phyloP scores from a whole-genome alignment of 805 yeast genomes.

The Clavispora santaluciae region DNA sequence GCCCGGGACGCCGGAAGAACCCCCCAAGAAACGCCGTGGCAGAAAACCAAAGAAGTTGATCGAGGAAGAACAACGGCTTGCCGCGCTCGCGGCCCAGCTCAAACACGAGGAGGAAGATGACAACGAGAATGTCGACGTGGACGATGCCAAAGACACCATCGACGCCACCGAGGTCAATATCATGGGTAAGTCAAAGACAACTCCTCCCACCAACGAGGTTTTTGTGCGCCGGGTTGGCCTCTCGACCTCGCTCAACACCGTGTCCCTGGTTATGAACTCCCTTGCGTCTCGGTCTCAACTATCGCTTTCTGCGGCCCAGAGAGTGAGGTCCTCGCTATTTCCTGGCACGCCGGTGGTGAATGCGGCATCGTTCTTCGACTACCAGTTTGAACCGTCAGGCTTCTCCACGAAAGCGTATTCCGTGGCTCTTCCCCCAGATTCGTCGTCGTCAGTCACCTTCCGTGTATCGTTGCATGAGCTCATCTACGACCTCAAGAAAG shows the following conservation, averaged over 20 bases:
- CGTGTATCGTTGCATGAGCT: conserved; percentile 36
- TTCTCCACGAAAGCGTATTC: conserved; percentile 36
- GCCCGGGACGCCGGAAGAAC: conserved; percentile 15
- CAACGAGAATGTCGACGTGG: conserved; percentile 1
- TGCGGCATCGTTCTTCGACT: conserved; percentile 29
- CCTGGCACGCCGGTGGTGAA: conserved; percentile 28
- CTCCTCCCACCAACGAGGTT: conserved; percentile 13
- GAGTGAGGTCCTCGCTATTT: conserved; percentile 25
- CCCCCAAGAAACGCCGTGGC: conserved; percentile 18
- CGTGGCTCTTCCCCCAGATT: conserved; percentile 42
- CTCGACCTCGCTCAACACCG: conserved; percentile 8
- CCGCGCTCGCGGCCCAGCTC: conserved; percentile 9
- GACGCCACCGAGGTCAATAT: conserved; percentile 12
- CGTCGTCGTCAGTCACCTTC: conserved; percentile 42
- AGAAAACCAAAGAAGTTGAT: conserved; percentile 19
- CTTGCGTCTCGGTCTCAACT: conserved; percentile 8
- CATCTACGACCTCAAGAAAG: conserved; percentile 26
- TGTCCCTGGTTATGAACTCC: conserved; percentile 8
- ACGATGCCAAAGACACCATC: conserved; percentile 1
- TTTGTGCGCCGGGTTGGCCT: conserved; percentile 15
- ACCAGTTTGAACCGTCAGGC: conserved; percentile 33
- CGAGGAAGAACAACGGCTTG: conserved; percentile 16
- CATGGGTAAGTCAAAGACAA: conserved; percentile 13
- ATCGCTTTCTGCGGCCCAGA: conserved; percentile 23
- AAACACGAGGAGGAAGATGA: conserved; percentile 11